Evolutionary conservation across 441 rosid species (phyloP), one percentile per base, ranked within the genome.

Genomic region (Syzygium malaccense): DNA sequence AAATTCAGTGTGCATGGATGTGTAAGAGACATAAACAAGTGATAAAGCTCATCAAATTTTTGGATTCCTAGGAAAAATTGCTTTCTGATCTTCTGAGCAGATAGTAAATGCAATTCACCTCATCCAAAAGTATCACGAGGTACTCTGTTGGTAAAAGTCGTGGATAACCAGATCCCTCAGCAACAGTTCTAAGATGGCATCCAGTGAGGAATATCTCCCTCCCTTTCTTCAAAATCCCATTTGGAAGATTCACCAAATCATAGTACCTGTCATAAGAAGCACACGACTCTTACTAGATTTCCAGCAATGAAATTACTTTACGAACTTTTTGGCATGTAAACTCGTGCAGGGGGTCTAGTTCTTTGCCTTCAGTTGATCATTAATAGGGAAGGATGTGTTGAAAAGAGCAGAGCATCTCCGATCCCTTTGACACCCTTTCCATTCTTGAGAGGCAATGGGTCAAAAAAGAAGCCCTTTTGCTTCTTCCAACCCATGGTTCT

Each of bases 81-180:
- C 14, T 37, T 23, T 71, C 25, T 33, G 28, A 20, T 71, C 80
- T 37, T 71, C 51, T 75, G 18, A 41, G n/a, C 83, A 75, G 83
- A 75, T 75, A 48, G 10, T 75, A 2, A 75, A 75, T 88, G 88
- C 51, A 33, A 86, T 55, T 89, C 88, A 96, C 99, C 98, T 96
- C 98, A 90, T 97, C 99, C 86, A 97, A 92, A 93, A 96, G 91
- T 89, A 95, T 93, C 91, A 96, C 97, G 86, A 98, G 97, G 94
- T 97, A 95, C 90, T 98, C 99, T n/a, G 99, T 97, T 32, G 99
- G 99, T 88, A 98, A 93, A 91, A 98, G 96, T 48, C 99, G 92
- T 41, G 96, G 91, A 91, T 88, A 89, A 85, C 99, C 99, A 90
- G 93, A 94, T 87, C 99, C 98, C 96, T 95, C 99, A 78, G 93